phyloP scores from a whole-genome alignment of 202 grass and related monocot species.

The Panicum hallii region DNA sequence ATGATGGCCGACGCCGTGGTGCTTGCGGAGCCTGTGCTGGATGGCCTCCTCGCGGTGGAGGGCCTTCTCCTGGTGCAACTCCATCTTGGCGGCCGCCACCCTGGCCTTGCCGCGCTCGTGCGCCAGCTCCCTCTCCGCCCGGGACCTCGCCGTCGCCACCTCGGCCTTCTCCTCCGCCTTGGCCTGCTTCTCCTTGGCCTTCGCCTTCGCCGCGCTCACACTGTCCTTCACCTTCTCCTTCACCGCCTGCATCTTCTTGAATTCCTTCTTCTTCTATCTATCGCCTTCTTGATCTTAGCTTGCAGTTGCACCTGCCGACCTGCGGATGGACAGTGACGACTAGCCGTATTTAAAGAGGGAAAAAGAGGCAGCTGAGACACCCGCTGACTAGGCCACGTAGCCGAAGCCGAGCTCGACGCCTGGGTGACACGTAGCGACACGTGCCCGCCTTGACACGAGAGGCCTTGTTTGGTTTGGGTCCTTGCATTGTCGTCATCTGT shows the following conservation, averaged over 20 bases:
- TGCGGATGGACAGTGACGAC: too few relatives aligned
- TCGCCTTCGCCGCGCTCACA: slow-evolving; percentile 58
- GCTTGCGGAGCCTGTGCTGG: slow-evolving; percentile 27
- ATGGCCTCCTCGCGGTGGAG: slow-evolving; percentile 60
- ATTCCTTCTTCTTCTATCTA: neutral
- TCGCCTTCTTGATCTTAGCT: neutral
- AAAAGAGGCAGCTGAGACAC: neutral
- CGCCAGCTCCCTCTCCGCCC: slow-evolving; percentile 53
- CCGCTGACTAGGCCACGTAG: neutral
- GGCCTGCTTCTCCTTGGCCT: slow-evolving; percentile 52
- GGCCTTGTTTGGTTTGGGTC: too few relatives aligned
- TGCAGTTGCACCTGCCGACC: neutral
- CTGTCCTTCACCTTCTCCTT: slow-evolving; percentile 69
- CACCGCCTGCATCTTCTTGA: slow-evolving; percentile 50
- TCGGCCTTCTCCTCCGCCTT: slow-evolving; percentile 61
- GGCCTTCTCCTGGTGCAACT: slow-evolving; percentile 68
- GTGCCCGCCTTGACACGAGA: too few relatives aligned
- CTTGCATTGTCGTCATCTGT: too few relatives aligned
- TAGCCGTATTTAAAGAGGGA: neutral
- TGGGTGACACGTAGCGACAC: slow-evolving; percentile 12
- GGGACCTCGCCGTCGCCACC: slow-evolving; percentile 47
- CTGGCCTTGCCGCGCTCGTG: slow-evolving; percentile 68
- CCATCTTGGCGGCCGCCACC: slow-evolving; percentile 68
- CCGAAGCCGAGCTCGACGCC: neutral
- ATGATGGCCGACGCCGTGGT: neutral